These are phyloP conservation scores for Heliamphora exappendiculata DNA, from an alignment of 148 eudicot species.

Conservation along the genomic window DNA sequence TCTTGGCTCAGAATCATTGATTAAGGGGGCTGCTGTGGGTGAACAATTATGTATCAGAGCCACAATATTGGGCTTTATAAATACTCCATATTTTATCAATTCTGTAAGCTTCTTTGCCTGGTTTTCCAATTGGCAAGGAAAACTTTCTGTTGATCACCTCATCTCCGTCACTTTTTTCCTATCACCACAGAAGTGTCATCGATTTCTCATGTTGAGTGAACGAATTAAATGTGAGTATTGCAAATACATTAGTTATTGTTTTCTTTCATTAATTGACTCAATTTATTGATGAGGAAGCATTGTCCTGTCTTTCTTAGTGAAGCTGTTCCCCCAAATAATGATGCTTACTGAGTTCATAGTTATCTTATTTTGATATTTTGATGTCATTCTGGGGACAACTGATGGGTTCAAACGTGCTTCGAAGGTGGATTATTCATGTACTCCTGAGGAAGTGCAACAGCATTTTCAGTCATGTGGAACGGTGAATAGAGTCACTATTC, in stretches of 20 bases:
- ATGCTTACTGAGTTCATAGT: not conserved
- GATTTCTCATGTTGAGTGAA: too few species aligned
- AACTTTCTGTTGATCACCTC: too few species aligned
- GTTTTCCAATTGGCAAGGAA: too few species aligned
- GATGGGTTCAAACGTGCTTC: slow-evolving; percentile 1
- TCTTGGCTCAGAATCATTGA: too few species aligned
- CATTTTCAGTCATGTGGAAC: slow-evolving; percentile 91
- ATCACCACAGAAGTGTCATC: too few species aligned
- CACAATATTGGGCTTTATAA: too few species aligned
- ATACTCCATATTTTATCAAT: too few species aligned
- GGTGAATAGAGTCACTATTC: slow-evolving; percentile 76
- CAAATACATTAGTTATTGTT: not conserved
- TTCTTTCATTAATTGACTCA: not conserved
- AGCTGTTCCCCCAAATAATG: not conserved
- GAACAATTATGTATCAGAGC: too few species aligned
- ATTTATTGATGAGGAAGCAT: not conserved
- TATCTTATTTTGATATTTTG: not conserved
- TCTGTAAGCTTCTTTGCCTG: too few species aligned
- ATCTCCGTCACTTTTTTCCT: too few species aligned
- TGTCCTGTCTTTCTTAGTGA: not conserved
- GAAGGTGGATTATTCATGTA: slow-evolving; percentile 89
- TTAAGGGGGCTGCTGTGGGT: too few species aligned
- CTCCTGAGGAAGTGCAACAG: slow-evolving; percentile 93
- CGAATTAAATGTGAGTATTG: too few species aligned
- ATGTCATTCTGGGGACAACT: not conserved